Conservation (phyloP, 1,139 yeast genomes). For the Geotrichum carabidarum region DNA sequence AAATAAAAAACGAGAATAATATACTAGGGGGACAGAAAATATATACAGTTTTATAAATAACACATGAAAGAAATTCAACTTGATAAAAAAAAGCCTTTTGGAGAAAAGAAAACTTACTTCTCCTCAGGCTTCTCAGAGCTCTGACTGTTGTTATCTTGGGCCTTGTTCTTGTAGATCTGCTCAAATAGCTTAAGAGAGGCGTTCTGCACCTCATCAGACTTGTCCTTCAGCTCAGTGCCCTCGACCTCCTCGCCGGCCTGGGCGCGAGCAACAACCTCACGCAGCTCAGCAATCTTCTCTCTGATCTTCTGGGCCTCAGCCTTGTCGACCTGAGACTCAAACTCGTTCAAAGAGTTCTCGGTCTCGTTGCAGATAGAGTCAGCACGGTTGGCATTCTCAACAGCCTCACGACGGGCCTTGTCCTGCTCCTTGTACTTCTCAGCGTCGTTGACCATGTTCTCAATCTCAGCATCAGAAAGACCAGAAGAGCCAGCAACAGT, state of each 20-base stretch:
- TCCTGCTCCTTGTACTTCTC: slow-evolving; percentile 96
- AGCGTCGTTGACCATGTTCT: slow-evolving; percentile 97
- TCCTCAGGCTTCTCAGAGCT: slow-evolving; percentile 18
- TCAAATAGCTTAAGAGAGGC: slow-evolving; percentile 91
- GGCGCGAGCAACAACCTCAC: slow-evolving; percentile 89
- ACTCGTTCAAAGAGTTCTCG: slow-evolving; percentile 88
- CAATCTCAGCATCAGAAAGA: slow-evolving; percentile 91
- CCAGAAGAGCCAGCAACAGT: slow-evolving; percentile 99
- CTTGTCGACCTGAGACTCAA: slow-evolving; percentile 86
- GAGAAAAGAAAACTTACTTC: neutral
- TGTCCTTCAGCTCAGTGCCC: slow-evolving; percentile 77
- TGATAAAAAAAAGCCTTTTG: neutral
- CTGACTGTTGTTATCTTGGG: slow-evolving; percentile 1
- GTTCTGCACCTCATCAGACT: slow-evolving; percentile 91
- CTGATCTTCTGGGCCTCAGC: slow-evolving; percentile 82
- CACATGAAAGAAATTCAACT: neutral
- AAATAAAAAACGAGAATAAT: no score
- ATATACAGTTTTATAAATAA: neutral
- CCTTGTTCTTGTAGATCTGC: slow-evolving; percentile 82
- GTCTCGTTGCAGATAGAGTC: slow-evolving; percentile 96
- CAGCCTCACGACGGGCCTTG: slow-evolving; percentile 89
- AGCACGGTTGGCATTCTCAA: slow-evolving; percentile 94
- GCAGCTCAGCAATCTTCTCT: slow-evolving; percentile 69
- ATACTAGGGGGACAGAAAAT: neutral
- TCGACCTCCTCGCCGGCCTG: slow-evolving; percentile 88